These are phyloP conservation scores for Scheffersomyces cryptocercus DNA, from an alignment of 1,139 yeast species.

Conservation along the genomic window DNA sequence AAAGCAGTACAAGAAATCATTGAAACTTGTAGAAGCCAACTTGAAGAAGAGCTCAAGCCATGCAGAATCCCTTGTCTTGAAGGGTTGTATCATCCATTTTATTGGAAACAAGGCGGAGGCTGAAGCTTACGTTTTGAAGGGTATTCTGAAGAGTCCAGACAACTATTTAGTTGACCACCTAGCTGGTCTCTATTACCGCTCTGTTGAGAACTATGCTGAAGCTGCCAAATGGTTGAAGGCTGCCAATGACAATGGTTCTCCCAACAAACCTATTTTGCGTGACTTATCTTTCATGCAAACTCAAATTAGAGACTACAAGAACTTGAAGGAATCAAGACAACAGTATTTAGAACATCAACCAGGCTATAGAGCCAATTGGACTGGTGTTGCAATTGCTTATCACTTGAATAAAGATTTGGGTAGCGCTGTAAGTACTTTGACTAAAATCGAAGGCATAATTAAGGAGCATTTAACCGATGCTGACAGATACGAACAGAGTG, in stretches of 20 bases:
- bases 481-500: slow-evolving; percentile 78
- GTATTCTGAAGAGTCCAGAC: slow-evolving; percentile 54
- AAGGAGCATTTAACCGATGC: slow-evolving; percentile 65
- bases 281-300: slow-evolving; percentile 81
- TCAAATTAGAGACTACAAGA: slow-evolving; percentile 74
- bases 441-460: slow-evolving; percentile 72
- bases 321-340: slow-evolving; percentile 63
- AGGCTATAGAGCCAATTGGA: slow-evolving; percentile 91
- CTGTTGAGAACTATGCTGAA: slow-evolving; percentile 66
- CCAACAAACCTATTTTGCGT: slow-evolving; percentile 75
- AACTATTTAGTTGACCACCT: slow-evolving; percentile 81
- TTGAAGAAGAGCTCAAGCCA: slow-evolving; percentile 75
- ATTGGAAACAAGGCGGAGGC: slow-evolving; percentile 66
- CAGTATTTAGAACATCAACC: slow-evolving; percentile 73
- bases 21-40: slow-evolving; percentile 73
- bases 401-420: slow-evolving; percentile 68
- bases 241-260: slow-evolving; percentile 79
- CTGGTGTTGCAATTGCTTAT: slow-evolving; percentile 83
- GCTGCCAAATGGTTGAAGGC: slow-evolving; percentile 80
- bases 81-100: slow-evolving; percentile 67
- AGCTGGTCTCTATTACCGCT: slow-evolving; percentile 80
- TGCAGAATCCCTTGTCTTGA: slow-evolving; percentile 81
- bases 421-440: slow-evolving; percentile 70
- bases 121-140: slow-evolving; percentile 58
- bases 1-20: slow-evolving; percentile 84